Conservation (phyloP, 2,329 filamentous ascomycete species). For the Colletotrichum zoysiae region DNA sequence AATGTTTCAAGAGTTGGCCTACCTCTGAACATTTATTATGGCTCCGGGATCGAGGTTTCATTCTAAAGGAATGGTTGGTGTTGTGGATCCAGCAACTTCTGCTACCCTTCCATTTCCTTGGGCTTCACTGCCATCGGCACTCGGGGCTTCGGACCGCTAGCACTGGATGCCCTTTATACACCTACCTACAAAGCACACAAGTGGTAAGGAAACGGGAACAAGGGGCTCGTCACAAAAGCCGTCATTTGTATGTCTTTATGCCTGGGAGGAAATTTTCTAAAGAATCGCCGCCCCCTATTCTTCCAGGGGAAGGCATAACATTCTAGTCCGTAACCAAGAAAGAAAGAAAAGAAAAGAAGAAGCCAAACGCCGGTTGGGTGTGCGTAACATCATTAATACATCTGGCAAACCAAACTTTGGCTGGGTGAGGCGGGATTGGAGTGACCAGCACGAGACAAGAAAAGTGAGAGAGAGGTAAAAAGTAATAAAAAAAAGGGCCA, state of each 20-base stretch:
- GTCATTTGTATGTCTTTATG: constrained; percentile 2
- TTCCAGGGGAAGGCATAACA: constrained; percentile 19
- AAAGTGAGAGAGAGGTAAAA: background rate
- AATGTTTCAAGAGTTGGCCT: background rate
- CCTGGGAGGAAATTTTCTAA: constrained; percentile 13
- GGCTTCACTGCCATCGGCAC: background rate
- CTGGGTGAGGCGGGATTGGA: constrained; percentile 13
- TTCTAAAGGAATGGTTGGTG: background rate
- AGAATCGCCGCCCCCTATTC: constrained; percentile 3
- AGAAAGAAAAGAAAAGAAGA: background rate
- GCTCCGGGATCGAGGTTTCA: background rate
- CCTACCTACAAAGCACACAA: background rate
- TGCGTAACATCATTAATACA: constrained; percentile 41
- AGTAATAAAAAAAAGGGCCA: background rate
- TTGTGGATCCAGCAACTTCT: too few species aligned
- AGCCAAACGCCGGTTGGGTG: constrained; percentile 31
- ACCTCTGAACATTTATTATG: too few species aligned
- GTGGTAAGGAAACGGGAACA: background rate
- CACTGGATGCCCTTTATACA: background rate
- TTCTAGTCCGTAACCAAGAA: constrained; percentile 24
- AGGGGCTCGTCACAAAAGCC: background rate
- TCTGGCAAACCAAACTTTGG: constrained; percentile 16
- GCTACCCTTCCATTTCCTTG: too few species aligned
- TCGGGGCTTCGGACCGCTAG: background rate
- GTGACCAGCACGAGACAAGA: constrained; percentile 38